Conservation (phyloP, 352 stramenopile genomes). For the Thalassiosira hispida region DNA sequence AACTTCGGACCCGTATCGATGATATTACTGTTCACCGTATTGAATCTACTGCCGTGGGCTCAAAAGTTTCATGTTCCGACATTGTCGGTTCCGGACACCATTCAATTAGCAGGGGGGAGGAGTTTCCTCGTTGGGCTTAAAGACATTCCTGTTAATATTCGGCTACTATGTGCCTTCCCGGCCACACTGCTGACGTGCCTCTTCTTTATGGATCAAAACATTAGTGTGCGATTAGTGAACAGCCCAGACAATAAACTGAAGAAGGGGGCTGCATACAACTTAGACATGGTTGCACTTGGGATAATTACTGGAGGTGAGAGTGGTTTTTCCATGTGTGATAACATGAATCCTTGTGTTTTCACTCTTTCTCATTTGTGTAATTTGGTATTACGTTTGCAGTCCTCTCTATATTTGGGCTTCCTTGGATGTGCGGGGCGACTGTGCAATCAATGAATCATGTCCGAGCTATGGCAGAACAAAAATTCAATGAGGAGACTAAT, state of each 20-base stretch:
- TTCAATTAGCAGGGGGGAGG: slow-evolving; percentile 80
- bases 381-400: slow-evolving; percentile 31
- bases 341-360: slow-evolving; percentile 7
- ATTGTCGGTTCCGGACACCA: slow-evolving; percentile 77
- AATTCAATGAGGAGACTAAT: slow-evolving; percentile 76
- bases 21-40: slow-evolving; percentile 83
- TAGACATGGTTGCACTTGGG: slow-evolving; percentile 87
- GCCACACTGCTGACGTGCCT: slow-evolving; percentile 85
- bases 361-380: slow-evolving; percentile 7
- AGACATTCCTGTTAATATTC: slow-evolving; percentile 68
- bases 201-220: slow-evolving; percentile 91
- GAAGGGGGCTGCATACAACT: slow-evolving; percentile 87
- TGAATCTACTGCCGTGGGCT: slow-evolving; percentile 75
- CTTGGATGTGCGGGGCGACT: slow-evolving; percentile 89
- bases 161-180: slow-evolving; percentile 81
- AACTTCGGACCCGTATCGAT: slow-evolving; percentile 87
- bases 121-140: slow-evolving; percentile 80
- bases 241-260: slow-evolving; percentile 86
- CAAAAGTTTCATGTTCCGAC: slow-evolving; percentile 82
- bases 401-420: slow-evolving; percentile 85
- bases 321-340: slow-evolving; percentile 2
- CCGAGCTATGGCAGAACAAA: slow-evolving; percentile 79
- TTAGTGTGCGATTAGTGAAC: slow-evolving; percentile 88
- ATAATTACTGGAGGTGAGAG: slow-evolving; percentile 82
- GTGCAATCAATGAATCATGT: slow-evolving; percentile 89